Base-by-base conservation (phyloP, 192 early-diverging fungal genomes). In the Thamnidium elegans region DNA sequence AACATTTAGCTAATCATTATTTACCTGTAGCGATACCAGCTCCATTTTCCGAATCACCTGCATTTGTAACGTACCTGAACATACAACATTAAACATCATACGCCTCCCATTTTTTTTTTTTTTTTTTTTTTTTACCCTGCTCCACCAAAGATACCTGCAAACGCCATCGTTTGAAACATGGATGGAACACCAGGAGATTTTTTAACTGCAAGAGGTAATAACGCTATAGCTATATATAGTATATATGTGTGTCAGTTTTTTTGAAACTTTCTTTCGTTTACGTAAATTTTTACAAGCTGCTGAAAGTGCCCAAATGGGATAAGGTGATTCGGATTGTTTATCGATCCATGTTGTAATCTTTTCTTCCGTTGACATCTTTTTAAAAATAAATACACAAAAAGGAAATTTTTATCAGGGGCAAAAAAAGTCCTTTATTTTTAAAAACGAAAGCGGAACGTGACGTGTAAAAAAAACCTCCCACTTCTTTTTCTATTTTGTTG, bases 11-110 rank as follows among this genome's bases (percentile, higher is more conserved):
- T 43, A 47, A 13, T 7, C 20, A 44, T 17, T 32, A 5, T 44
- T 51, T 68, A 76, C 74, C 74, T 71, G 74, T 76, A 17, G 74
- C 69, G 23, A 76, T 76, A 20, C 74, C 74, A 48, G 74, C 69
- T 36, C 69, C 74, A 54, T 76, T 76, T 42, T 76, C 74, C 21
- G 56, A 21, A 55, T 76, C 74, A 32, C 74, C 74, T 23, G 53
- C 48, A 50, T 70, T 26, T 15, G 51, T 68, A 7, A 76, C 62
- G 55, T 71, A 76, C 21, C 70, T 72, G 10, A 7, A 20, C 8
- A 55, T 3, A 26, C 26, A 26, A 1, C 1, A 26, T 26, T 26
- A 39, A 51, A 44, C 13, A 30, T 19, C 5, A 62, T 8, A 7
- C 14, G 1, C 26, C 42, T 26, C 15, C 10, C 53, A 19, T 14